Base-by-base conservation (phyloP, 306 rosid genomes). In the Quercus glauca region DNA sequence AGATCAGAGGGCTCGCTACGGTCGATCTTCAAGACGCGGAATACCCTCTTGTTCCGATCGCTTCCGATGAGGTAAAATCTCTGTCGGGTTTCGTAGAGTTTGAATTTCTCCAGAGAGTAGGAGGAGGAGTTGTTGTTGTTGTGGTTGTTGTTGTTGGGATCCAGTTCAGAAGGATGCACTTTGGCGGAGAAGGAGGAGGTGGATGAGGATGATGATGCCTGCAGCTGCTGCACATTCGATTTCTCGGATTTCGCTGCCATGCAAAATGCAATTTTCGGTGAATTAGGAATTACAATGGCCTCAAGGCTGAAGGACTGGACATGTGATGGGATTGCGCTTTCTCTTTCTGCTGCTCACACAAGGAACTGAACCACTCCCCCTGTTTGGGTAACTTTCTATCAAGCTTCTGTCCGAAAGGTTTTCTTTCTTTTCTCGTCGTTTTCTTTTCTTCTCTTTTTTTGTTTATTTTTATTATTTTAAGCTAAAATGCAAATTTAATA, bases 1-100 rank as follows among this genome's bases (percentile, higher is more conserved):
- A 95, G 92, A 85, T 95, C 99, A 1, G 91, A 90, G 12, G 90
- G 88, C 76, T 95, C 99, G 10, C 95, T 91, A n/a, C 99, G 96
- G 83, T 95, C 99, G 5, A 95, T 90, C 87, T 95, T 95, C 85
- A 95, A 79, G 21, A 95, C 97, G 3, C 98, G 90, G 76, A 85
- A 90, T 82, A 87, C 83, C 73, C 82, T 86, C 89, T 92, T 92
- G 80, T 88, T 84, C 68, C 97, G 88, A 87, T 95, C 99, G 73
- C 97, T 90, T 8, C 98, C 99, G 6, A 95, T 89, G 37, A 95
- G 81, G 80, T 91, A 95, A 71, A 89, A 92, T 61, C 98, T 85
- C 97, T 93, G 92, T 85, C 93, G 83, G 71, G 99, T 95, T 83
- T 95, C 98, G 80, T 91, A 92, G 35, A 95, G 98, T 65, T 73